phyloP scores from a whole-genome alignment of 169 alveolate species.

The Babesia ovis region DNA sequence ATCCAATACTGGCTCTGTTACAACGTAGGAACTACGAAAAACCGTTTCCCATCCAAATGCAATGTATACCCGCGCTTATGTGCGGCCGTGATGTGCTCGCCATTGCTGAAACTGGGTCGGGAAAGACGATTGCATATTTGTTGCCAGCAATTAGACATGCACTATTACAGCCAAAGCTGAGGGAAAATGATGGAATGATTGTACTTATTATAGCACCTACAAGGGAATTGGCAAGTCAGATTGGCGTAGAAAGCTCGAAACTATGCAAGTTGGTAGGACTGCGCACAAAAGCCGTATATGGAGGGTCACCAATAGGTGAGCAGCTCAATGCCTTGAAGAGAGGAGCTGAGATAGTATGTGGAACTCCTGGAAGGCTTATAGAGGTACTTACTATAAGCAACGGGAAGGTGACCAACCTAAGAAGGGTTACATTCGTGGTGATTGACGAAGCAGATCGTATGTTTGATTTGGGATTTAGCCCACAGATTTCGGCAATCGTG shows the following conservation, averaged over 20 bases:
- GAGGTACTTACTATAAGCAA: constrained; percentile 90
- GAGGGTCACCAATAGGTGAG: constrained; percentile 92
- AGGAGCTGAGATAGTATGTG: constrained; percentile 95
- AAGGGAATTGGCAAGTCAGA: constrained; percentile 92
- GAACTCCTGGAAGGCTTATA: constrained; percentile 97
- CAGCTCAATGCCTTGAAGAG: constrained; percentile 88
- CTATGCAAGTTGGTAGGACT: constrained; percentile 81
- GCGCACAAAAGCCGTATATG: constrained; percentile 88
- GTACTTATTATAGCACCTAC: constrained; percentile 91
- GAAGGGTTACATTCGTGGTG: constrained; percentile 93
- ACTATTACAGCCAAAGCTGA: constrained; percentile 80
- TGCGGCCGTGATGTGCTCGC: constrained; percentile 97
- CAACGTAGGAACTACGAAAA: constrained; percentile 87
- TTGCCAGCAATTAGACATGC: constrained; percentile 96
- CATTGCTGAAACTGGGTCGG: constrained; percentile 99
- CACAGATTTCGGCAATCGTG: constrained; percentile 92
- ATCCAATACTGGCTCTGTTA: constrained; percentile 86
- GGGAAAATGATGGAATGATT: constrained; percentile 90
- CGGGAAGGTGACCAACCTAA: constrained; percentile 90
- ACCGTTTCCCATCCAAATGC: constrained; percentile 98
- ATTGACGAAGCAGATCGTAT: constrained; percentile 98
- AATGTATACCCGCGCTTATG: constrained; percentile 92
- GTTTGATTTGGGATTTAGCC: constrained; percentile 97
- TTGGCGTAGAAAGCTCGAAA: constrained; percentile 82
- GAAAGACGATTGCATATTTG: constrained; percentile 96